These are phyloP conservation scores for Jimgerdemannia lactiflua DNA, from an alignment of 192 early-diverging fungal species.

Conservation along the genomic window DNA sequence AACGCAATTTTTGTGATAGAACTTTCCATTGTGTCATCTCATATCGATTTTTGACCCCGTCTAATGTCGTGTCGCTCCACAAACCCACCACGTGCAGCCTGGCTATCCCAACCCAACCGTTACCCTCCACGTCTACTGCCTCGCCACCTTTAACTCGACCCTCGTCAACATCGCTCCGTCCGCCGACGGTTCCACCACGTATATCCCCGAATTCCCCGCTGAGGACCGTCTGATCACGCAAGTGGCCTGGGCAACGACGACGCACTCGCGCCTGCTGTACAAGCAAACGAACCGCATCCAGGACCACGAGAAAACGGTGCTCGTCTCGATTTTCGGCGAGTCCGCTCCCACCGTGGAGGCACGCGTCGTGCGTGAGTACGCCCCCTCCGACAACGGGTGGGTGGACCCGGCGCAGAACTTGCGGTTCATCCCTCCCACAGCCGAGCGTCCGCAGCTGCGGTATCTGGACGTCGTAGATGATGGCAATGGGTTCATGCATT, in stretches of 20 bases:
- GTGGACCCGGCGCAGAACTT: constrained; percentile 59
- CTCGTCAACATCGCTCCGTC: constrained; percentile 16
- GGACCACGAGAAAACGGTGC: constrained; percentile 68
- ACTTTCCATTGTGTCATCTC: no score
- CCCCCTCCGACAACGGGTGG: constrained; percentile 70
- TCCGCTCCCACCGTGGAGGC: constrained; percentile 11
- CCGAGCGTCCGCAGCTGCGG: constrained; percentile 25
- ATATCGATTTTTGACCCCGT: no score
- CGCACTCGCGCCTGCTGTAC: constrained; percentile 60
- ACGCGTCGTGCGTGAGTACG: constrained; percentile 51
- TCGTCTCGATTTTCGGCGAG: constrained; percentile 47
- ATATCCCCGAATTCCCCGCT: constrained; percentile 47
- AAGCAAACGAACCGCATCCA: constrained; percentile 90
- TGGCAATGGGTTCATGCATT: constrained; percentile 59
- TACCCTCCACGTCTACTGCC: constrained; percentile 64
- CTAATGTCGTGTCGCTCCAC: no score
- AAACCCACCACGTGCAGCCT: constrained; percentile 33
- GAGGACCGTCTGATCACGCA: constrained; percentile 81
- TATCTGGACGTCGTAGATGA: constrained; percentile 68
- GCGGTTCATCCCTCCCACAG: constrained; percentile 27
- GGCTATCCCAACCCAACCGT: constrained; percentile 85
- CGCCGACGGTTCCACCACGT: constrained; percentile 15
- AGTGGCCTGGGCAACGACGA: constrained; percentile 75
- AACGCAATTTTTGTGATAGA: not conserved
- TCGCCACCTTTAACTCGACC: constrained; percentile 2